Percentiles rank a stretch among this genome's conserved stretches.
phyloP scores from a whole-genome alignment of 2,329 filamentous ascomycete genomes.

The Xylaria arbuscula region DNA sequence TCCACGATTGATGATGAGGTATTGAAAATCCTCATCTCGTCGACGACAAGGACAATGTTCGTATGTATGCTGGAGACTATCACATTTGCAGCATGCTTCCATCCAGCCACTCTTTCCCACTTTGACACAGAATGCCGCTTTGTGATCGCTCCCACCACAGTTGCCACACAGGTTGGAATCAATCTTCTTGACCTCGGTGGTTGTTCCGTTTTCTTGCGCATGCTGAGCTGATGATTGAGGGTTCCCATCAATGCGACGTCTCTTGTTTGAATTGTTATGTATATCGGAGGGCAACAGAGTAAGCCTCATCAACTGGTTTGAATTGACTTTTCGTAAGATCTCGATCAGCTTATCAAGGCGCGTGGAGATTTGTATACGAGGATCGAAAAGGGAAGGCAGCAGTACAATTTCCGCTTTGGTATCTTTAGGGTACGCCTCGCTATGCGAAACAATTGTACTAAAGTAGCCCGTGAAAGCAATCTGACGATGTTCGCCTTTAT shows the following conservation, averaged over 20 bases:
- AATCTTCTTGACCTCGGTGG: background rate
- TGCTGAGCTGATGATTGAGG: background rate
- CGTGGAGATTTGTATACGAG: background rate
- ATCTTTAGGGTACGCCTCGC: background rate
- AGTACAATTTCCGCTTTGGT: background rate
- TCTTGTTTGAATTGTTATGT: background rate
- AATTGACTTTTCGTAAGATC: background rate
- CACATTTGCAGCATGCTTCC: constrained; percentile 27
- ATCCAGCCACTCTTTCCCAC: constrained; percentile 23
- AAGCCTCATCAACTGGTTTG: background rate
- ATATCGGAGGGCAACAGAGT: background rate
- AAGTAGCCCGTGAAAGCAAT: background rate
- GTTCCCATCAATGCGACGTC: background rate
- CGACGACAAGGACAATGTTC: constrained; percentile 12
- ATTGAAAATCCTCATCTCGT: constrained; percentile 12
- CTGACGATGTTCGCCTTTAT: background rate
- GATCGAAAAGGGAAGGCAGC: background rate
- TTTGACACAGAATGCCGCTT: constrained; percentile 16
- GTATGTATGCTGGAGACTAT: constrained; percentile 19
- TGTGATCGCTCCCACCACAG: constrained; percentile 2
- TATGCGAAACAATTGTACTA: background rate
- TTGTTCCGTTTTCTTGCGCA: background rate
- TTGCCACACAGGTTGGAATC: constrained; percentile 1
- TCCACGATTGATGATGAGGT: constrained; percentile 21
- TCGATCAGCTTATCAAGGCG: background rate